Conservation (phyloP, 257 asterid genomes). For the Marsdenia floribunda region DNA sequence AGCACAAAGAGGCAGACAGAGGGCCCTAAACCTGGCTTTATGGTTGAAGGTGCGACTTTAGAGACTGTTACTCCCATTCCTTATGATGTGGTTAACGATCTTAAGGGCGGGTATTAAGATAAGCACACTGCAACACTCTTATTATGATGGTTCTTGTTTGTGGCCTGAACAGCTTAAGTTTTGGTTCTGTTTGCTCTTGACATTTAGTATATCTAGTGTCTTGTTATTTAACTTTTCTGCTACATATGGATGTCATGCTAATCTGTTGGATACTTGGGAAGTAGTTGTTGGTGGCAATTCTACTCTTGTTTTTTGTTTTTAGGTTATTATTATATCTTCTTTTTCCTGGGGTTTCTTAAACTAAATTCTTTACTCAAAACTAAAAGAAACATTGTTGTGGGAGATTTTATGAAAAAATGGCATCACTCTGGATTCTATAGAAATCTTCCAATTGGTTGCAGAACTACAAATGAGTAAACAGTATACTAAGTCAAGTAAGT, state of each 20-base stretch:
- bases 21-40: slow-evolving; percentile 76
- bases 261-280: not conserved
- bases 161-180: not conserved
- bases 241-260: not conserved
- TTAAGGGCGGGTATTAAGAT: slow-evolving; percentile 71
- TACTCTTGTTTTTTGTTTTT: no score
- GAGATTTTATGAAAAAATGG: no score
- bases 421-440: no score
- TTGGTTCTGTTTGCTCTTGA: not conserved
- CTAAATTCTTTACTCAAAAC: not conserved
- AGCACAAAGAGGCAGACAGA: slow-evolving; percentile 76
- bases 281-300: not conserved
- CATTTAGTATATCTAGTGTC: not conserved
- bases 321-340: no score
- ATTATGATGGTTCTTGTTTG: not conserved
- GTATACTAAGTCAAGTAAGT: no score
- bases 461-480: no score
- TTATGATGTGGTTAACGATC: slow-evolving; percentile 86
- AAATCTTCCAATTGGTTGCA: no score
- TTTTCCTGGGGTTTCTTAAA: no score
- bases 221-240: not conserved
- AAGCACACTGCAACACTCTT: no score
- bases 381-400: no score
- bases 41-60: slow-evolving; percentile 63
- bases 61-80: slow-evolving; percentile 89